These are phyloP conservation scores for Eutypa lata DNA, from an alignment of 2,329 filamentous ascomycete genomes.

Conservation along the genomic window DNA sequence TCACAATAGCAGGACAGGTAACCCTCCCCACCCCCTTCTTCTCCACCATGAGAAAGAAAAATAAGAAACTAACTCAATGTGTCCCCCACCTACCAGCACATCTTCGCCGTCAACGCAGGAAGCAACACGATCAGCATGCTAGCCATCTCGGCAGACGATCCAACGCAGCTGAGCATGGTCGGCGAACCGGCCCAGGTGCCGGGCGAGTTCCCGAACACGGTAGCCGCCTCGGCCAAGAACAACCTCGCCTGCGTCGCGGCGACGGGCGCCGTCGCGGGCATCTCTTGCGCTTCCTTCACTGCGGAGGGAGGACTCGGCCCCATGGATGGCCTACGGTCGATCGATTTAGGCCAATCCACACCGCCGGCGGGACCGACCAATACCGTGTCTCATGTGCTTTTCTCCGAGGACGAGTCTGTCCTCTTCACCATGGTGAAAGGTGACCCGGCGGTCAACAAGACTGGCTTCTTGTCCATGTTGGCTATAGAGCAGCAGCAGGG, in stretches of 20 bases:
- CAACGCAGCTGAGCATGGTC: slow-evolving; percentile 41
- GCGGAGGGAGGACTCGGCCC: slow-evolving; percentile 32
- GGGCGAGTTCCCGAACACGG: slow-evolving; percentile 51
- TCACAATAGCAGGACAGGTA: slow-evolving; percentile 50
- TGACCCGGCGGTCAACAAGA: slow-evolving; percentile 50
- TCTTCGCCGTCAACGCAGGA: slow-evolving; percentile 55
- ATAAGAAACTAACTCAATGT: slow-evolving; percentile 19
- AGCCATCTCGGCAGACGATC: slow-evolving; percentile 36
- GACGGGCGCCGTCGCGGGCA: slow-evolving; percentile 31
- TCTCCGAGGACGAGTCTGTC: slow-evolving; percentile 49
- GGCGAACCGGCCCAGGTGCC: slow-evolving; percentile 41
- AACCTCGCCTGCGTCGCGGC: slow-evolving; percentile 32
- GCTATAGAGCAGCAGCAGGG: slow-evolving; percentile 30
- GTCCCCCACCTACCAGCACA: slow-evolving; percentile 35
- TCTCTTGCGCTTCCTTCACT: slow-evolving; percentile 20
- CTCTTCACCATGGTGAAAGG: slow-evolving; percentile 61
- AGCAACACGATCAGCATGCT: slow-evolving; percentile 53
- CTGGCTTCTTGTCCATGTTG: slow-evolving; percentile 54
- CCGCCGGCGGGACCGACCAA: slow-evolving; percentile 57
- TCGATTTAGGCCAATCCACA: slow-evolving; percentile 53
- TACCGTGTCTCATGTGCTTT: slow-evolving; percentile 59
- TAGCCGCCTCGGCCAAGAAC: slow-evolving; percentile 43
- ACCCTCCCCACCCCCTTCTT: too few species aligned
- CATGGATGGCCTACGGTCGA: slow-evolving; percentile 43
- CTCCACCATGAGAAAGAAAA: too few species aligned